Evolutionary conservation across 257 asterid genomes (phyloP), one percentile per base, ranked within the genome.

Genomic region (Rubia yunnanensis): DNA sequence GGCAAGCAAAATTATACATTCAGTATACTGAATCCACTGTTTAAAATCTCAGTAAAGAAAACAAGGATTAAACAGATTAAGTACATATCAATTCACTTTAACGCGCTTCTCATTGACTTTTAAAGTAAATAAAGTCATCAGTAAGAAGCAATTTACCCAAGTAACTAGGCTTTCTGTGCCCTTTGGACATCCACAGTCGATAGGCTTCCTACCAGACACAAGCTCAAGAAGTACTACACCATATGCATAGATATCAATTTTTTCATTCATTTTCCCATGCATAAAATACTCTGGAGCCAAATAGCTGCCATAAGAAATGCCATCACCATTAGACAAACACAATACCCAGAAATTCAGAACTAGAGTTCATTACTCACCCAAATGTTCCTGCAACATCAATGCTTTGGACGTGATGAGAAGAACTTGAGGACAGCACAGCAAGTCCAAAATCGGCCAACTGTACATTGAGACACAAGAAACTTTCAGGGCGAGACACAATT

Each of bases 171-270:
- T 89, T 73, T 78, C 84, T 64, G 85, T 85, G 58, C 92, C 98
- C 70, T 84, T 84, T 28, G 85, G 83, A 30, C 63, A 77, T 57
- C 74, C 84, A 57, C 80, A 79, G 72, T 84, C 87, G 49, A 92
- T 87, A 52, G 98, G 97, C 73, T 84, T 89, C 78, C 89, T 80
- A 32, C 98, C 96, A 6, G 97, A 83, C 63, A 92, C 72, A 69
- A 92, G 91, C 83, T 92, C 98, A 56, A 92, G 95, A 36, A 92
- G 95, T 53, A 92, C 97, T 59, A 92, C 96, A 34, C 98, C 98
- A 77, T 84, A 92, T 63, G 98, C 96, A 75, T 85, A 92, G 63
- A 89, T 86, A 77, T 92, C 98, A 68, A 92, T 78, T 70, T 87
- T 85, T 36, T 89, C 87, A 44, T 74, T 82, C 59, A 85, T 74